Evolutionary conservation across 1,139 yeast genomes (phyloP), one percentile per base, ranked within the genome.

Genomic region (Ogataea hybrid): DNA sequence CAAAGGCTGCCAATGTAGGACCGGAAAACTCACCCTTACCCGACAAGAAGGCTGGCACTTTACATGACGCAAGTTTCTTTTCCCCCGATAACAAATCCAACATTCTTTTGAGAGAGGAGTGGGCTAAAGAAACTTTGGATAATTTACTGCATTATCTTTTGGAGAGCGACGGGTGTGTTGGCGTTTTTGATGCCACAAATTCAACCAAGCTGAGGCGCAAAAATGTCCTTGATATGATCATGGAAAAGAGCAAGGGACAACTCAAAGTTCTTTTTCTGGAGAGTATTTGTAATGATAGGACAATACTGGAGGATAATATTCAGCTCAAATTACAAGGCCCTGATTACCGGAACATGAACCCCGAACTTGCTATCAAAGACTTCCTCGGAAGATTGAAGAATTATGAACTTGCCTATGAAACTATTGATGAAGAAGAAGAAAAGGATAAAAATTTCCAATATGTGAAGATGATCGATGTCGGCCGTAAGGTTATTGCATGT

Each of bases 111-210:
- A 75, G 97, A 48, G 97, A 92, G 54, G 79, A 84, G 61, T 90
- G 97, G 97, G 98, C 98, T 0, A 82, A 85, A 81, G 96, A 90
- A 52, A 92, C 97, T 0, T 69, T 92, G 46, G 95, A 88, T 48
- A 86, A 84, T 57, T 66, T 92, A 47, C 70, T 92, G 29, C 94
- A 88, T 55, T 90, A 86, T 62, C 77, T 92, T 5, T 64, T 88
- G 41, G 73, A 77, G 21, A 95, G 90, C 0, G 78, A 81, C 25
- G 97, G 97, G 2, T 82, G 90, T 4, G 97, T 90, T 11, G 98
- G 97, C 2, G 88, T 92, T 12, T 83, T 92, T 57, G 98, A 92
- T 65, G 97, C 97, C 1, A 89, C 96, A 5, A 92, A 92, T 62
- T 85, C 96, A 2, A 92, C 97, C 1, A 79, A 78, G 44, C 71